These are phyloP conservation scores for Beauveria sp. DNA, from an alignment of 2,329 filamentous ascomycete genomes.

Conservation along the genomic window DNA sequence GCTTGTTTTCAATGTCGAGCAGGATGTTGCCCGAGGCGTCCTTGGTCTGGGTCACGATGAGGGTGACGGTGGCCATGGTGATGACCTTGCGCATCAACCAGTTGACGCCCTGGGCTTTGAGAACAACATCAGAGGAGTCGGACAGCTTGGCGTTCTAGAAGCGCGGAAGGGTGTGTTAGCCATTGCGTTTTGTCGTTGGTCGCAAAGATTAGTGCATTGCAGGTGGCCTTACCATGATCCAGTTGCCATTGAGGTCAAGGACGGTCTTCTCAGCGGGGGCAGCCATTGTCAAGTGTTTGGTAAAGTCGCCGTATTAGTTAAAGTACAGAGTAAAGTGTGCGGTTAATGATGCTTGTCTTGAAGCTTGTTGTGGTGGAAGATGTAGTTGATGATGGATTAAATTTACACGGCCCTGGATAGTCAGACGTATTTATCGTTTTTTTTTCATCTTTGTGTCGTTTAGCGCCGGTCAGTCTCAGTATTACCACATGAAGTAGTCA, in stretches of 20 bases:
- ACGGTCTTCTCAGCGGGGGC: slow-evolving; percentile 11
- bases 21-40: slow-evolving; percentile 13
- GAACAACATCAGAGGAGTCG: slow-evolving; percentile 14
- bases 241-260: slow-evolving; percentile 11
- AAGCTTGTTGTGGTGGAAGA: not conserved
- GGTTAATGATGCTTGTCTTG: not conserved
- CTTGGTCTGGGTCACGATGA: slow-evolving; percentile 13
- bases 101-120: slow-evolving; percentile 16
- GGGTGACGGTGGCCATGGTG: slow-evolving; percentile 13
- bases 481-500: slow-evolving; percentile 1
- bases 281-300: slow-evolving; percentile 2
- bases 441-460: not conserved
- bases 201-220: not conserved
- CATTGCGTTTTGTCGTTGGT: not conserved
- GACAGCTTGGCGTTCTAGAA: slow-evolving; percentile 12
- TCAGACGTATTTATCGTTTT: slow-evolving; percentile 9
- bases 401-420: not conserved
- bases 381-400: not conserved
- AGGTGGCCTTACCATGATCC: slow-evolving; percentile 9
- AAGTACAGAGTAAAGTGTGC: not conserved
- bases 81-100: slow-evolving; percentile 18
- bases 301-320: not conserved
- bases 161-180: not conserved
- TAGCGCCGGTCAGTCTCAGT: not conserved
- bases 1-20: slow-evolving; percentile 15